phyloP scores from a whole-genome alignment of 208 protist genomes.

The Herpetomonas tarakana region DNA sequence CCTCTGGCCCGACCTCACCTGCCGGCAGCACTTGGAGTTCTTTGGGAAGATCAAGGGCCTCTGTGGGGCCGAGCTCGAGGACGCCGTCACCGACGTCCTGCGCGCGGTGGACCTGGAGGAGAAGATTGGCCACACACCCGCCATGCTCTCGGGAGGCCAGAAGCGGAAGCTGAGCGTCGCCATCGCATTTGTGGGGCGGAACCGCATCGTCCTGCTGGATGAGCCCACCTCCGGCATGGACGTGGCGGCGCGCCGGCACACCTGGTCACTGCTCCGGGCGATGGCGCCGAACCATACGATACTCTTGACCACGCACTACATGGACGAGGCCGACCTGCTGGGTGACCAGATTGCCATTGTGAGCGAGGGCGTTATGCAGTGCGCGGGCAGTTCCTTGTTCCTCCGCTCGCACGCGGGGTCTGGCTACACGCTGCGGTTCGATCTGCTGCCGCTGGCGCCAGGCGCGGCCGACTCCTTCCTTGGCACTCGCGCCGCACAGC shows the following conservation, averaged over 20 bases:
- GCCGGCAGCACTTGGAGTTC: constrained; percentile 90
- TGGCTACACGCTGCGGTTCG: constrained; percentile 55
- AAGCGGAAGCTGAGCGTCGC: constrained; percentile 83
- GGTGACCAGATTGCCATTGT: constrained; percentile 91
- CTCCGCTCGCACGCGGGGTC: constrained; percentile 48
- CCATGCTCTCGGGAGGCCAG: constrained; percentile 56
- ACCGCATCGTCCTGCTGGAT: constrained; percentile 75
- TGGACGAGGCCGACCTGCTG: constrained; percentile 96
- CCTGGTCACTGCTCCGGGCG: constrained; percentile 60
- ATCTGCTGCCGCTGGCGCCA: constrained; percentile 8
- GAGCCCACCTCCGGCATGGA: constrained; percentile 93
- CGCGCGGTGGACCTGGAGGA: constrained; percentile 47
- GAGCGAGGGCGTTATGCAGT: constrained; percentile 42
- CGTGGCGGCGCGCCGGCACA: constrained; percentile 59
- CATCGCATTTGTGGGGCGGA: constrained; percentile 79
- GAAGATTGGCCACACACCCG: constrained; percentile 38
- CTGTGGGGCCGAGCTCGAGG: constrained; percentile 29
- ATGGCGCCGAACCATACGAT: constrained; percentile 50
- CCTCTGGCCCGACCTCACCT: constrained; percentile 91
- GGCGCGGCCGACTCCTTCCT: not conserved
- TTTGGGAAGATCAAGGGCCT: constrained; percentile 92
- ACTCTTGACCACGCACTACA: constrained; percentile 89
- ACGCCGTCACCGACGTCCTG: constrained; percentile 34
- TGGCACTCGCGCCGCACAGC: constrained; percentile 8
- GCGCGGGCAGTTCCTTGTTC: constrained; percentile 52